A percentile compares a stretch with the other conserved stretches of the same genome.
Evolutionary conservation across 2,329 filamentous ascomycete genomes (phyloP).

Genomic region (Trichoderma breve): DNA sequence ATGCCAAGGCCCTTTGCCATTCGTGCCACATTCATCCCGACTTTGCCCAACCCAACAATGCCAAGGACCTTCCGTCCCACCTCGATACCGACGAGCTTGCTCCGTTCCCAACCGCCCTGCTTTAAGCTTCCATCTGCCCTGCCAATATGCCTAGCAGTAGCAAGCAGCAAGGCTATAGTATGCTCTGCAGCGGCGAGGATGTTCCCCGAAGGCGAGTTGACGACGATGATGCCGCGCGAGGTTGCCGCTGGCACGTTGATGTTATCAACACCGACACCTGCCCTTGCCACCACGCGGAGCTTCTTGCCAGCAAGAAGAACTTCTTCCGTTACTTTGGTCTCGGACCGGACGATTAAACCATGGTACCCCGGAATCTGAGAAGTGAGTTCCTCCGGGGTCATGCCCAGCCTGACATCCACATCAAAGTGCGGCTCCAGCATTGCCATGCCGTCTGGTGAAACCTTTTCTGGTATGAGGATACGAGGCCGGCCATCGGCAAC

Average conservation of each 20-base stretch:
- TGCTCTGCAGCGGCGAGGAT: slow-evolving; percentile 79
- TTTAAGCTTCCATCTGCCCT: slow-evolving; percentile 69
- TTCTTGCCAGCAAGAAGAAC: slow-evolving; percentile 65
- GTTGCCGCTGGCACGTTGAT: slow-evolving; percentile 74
- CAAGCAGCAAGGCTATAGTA: slow-evolving; percentile 71
- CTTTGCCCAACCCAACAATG: slow-evolving; percentile 78
- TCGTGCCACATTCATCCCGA: slow-evolving; percentile 76
- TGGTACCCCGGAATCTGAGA: slow-evolving; percentile 69
- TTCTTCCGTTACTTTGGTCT: slow-evolving; percentile 73
- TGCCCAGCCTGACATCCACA: slow-evolving; percentile 64
- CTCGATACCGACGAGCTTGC: slow-evolving; percentile 72
- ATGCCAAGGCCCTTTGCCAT: slow-evolving; percentile 76
- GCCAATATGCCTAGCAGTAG: slow-evolving; percentile 70
- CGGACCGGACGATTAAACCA: slow-evolving; percentile 75
- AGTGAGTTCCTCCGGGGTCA: slow-evolving; percentile 62
- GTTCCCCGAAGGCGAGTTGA: slow-evolving; percentile 77
- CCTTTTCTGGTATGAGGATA: slow-evolving; percentile 75
- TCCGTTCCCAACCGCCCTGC: slow-evolving; percentile 71
- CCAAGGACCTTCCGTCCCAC: slow-evolving; percentile 74
- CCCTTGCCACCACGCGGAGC: slow-evolving; percentile 74
- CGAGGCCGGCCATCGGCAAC: slow-evolving; percentile 32
- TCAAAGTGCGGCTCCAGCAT: slow-evolving; percentile 65
- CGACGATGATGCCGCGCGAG: slow-evolving; percentile 70
- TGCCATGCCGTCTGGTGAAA: slow-evolving; percentile 74
- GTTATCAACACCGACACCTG: slow-evolving; percentile 81